Conservation (phyloP, 345 rosid genomes). For the Melastoma malabathricum region DNA sequence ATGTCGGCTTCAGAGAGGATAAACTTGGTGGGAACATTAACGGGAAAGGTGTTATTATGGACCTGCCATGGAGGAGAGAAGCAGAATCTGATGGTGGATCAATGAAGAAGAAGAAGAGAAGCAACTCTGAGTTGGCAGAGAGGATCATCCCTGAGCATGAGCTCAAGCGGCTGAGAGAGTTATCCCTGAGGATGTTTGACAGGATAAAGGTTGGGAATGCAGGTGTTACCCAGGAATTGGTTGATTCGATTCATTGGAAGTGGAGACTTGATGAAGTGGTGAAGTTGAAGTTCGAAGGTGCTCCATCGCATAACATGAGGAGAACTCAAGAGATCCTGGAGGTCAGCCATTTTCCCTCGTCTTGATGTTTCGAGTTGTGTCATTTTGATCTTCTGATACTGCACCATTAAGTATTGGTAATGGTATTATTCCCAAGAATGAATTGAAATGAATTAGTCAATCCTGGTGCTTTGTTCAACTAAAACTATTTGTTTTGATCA, state of each 20-base stretch:
- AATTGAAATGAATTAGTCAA: too few species aligned
- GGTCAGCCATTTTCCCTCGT: slow-evolving; percentile 31
- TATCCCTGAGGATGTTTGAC: slow-evolving; percentile 71
- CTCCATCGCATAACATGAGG: slow-evolving; percentile 69
- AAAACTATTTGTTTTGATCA: neutral
- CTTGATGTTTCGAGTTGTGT: neutral
- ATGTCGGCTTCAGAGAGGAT: slow-evolving; percentile 3
- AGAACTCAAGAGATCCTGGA: slow-evolving; percentile 65
- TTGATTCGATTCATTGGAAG: slow-evolving; percentile 55
- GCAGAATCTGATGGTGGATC: slow-evolving; percentile 6
- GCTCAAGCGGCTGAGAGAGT: slow-evolving; percentile 53
- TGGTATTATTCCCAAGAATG: too few species aligned
- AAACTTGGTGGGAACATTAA: neutral
- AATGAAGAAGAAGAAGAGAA: slow-evolving; percentile 14
- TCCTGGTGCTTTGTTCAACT: neutral
- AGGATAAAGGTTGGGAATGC: slow-evolving; percentile 71
- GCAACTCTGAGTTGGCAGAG: slow-evolving; percentile 44
- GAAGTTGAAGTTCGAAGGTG: slow-evolving; percentile 64
- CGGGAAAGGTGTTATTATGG: neutral
- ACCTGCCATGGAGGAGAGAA: slow-evolving; percentile 4
- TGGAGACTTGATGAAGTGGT: slow-evolving; percentile 81
- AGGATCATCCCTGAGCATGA: slow-evolving; percentile 56
- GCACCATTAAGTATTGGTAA: too few species aligned
- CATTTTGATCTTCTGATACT: neutral
- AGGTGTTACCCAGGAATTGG: slow-evolving; percentile 61